These are phyloP conservation scores for Protea cynaroides DNA, from an alignment of 164 flowering plant species.

Conservation along the genomic window DNA sequence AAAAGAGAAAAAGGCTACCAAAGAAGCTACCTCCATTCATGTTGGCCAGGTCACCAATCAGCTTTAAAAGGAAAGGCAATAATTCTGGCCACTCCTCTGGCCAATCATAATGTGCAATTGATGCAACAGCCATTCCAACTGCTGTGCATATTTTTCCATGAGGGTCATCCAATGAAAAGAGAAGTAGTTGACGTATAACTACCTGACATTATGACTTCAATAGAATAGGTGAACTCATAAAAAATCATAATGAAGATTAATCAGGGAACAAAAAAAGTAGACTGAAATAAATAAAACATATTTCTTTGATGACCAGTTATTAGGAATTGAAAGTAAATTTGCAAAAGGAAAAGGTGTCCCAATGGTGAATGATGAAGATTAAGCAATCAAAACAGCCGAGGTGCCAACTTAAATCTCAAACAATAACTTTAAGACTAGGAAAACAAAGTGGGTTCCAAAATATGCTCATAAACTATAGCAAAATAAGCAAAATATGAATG, in stretches of 20 bases:
- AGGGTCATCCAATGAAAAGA: constrained; percentile 70
- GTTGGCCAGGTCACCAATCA: constrained; percentile 60
- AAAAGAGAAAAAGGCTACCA: neutral
- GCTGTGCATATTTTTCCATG: constrained; percentile 87
- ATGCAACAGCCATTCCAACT: constrained; percentile 86
- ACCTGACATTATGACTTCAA: constrained; percentile 37
- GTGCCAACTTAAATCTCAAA: too few relatives aligned
- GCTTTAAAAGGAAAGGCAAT: constrained; percentile 66
- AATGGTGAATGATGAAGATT: neutral
- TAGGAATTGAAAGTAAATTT: neutral
- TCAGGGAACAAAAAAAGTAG: neutral
- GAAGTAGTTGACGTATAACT: constrained; percentile 56
- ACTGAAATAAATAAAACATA: neutral
- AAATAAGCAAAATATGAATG: neutral
- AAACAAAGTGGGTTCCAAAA: too few relatives aligned
- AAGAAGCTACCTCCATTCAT: constrained; percentile 63
- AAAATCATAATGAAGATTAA: neutral
- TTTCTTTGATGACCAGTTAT: constrained; percentile 4
- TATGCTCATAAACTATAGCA: neutral
- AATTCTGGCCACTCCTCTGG: constrained; percentile 94
- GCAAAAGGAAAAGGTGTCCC: neutral
- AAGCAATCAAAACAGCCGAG: neutral
- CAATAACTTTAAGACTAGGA: too few relatives aligned
- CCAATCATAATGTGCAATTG: constrained; percentile 89
- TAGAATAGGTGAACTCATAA: constrained; percentile 7